These are phyloP conservation scores for Patellifolia procumbens DNA, from an alignment of 179 eudicot genomes.

Conservation along the genomic window DNA sequence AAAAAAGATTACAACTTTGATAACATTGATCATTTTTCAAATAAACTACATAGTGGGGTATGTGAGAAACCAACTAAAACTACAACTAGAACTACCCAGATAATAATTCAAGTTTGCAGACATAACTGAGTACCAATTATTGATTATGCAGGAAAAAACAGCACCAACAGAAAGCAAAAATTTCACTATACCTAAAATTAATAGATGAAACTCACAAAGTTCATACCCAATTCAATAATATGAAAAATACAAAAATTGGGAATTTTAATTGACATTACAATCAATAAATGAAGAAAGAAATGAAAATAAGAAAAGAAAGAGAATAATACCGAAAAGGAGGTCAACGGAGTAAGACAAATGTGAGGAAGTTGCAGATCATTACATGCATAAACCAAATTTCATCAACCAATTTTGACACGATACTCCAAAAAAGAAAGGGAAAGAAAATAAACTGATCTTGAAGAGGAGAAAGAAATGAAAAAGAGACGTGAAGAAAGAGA, in stretches of 20 bases:
- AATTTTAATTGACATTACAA: too few species aligned
- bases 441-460: constrained; percentile 3
- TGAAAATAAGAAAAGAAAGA: constrained; percentile 3
- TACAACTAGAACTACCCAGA: constrained; percentile 16
- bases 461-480: constrained; percentile 14
- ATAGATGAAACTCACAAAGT: background rate
- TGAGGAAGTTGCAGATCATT: constrained; percentile 18
- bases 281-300: background rate
- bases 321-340: constrained; percentile 31
- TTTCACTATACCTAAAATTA: background rate
- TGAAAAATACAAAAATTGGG: constrained; percentile 16
- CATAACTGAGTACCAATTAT: constrained; percentile 2
- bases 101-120: background rate
- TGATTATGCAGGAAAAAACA: too few species aligned
- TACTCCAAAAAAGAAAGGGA: constrained; percentile 1
- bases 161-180: background rate
- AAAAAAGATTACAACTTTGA: constrained; percentile 7
- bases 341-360: constrained; percentile 34
- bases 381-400: constrained; percentile 27
- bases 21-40: background rate
- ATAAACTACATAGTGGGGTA: constrained; percentile 1
- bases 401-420: constrained; percentile 16
- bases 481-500: constrained; percentile 51
- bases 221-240: background rate
- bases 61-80: too few species aligned